Base-by-base conservation (phyloP, 805 yeast genomes). In the Clavispora phyllophila region DNA sequence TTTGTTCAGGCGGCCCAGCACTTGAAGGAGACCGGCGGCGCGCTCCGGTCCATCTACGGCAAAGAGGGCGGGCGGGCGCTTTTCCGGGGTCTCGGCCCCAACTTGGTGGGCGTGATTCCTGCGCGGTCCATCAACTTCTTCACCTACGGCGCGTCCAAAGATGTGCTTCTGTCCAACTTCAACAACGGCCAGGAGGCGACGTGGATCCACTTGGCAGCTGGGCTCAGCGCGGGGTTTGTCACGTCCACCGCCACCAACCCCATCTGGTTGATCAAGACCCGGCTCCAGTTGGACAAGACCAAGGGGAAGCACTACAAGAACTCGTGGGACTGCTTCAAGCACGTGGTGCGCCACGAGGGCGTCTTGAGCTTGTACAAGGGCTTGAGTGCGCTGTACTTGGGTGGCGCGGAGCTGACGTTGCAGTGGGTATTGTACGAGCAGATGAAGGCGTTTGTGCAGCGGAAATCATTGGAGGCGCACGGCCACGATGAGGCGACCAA, bases 401-500 rank as follows among this genome's bases (percentile, higher is more conserved):
- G 99, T 5, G 90, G 96, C 0, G 81, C 77, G 2, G 99, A 93
- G 67, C 83, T 95, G 37, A 87, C 97, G 1, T 65, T 93, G 42
- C 99, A 93, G 63, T 93, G 99, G 99, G 86, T 93, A 19, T 73
- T 93, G 33, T 93, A 93, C 58, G 99, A 93, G 65, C 96, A 88
- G 62, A 90, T 93, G 96, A 87, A 85, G 60, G 55, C 70, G 19
- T 60, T 84, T 29, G 84, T 93, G 37, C 64, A 67, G 49, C 72
- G 68, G 51, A 73, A 82, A 57, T 65, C 79, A 1, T 53, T 69
- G 19, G 61, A 61, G 31, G 43, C 58, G 17, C 70, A 64, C 40
- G 71, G 70, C 14, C 51, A 42, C 31, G 52, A 55, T 35, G 57
- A 50, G n/a, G 27, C 48, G 15, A 55, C 51, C 26, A 68, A 62